Evolutionary conservation across 2,329 filamentous ascomycete genomes (phyloP), one percentile per base, ranked within the genome.

Genomic region (Nothophaeocryptopus gaeumannii): DNA sequence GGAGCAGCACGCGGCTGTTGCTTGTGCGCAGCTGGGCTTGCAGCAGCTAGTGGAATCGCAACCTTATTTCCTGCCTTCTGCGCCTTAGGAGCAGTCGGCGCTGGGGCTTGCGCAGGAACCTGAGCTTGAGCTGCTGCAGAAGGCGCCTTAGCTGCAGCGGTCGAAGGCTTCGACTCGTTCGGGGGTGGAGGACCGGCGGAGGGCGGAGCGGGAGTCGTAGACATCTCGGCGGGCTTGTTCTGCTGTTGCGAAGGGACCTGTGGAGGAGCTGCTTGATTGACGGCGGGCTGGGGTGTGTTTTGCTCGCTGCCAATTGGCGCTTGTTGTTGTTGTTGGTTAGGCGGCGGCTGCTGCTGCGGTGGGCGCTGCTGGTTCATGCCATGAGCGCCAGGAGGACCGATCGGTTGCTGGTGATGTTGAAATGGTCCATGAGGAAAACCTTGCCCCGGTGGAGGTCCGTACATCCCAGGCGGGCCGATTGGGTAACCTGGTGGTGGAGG

Each of bases 141-240:
- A 9, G 79, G 76, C 26, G 80, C 77, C 20, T 77, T 75, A 2
- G 80, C 79, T 41, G 78, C 77, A 50, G 82, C 75, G 14, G 74
- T 73, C 26, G 83, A 78, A 7, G 85, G 83, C 70, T 89, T 89
- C 5, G 84, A 84, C 30, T 86, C 83, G 33, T 83, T 76, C 0
- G 84, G 84, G 37, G 82, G 84, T 5, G 82, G 79, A 5, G 85
- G 84, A 4, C 78, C 78, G 53, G 76, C 68, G 14, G 45, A 34
- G 36, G 75, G 67, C 51, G 77, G 75, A 15, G 73, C 70, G 33
- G 74, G 66, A 50, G 72, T 70, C 8, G 66, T 58, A 10, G 68
- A 64, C 56, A 66, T 63, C 50, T 68, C 61, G n/a, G 59, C 59
- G 13, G 67, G 66, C 55, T 67, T 65, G 20, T 58, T 59, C 13